Conservation (phyloP, 2,329 filamentous ascomycete species). For the Venturia oleaginea region DNA sequence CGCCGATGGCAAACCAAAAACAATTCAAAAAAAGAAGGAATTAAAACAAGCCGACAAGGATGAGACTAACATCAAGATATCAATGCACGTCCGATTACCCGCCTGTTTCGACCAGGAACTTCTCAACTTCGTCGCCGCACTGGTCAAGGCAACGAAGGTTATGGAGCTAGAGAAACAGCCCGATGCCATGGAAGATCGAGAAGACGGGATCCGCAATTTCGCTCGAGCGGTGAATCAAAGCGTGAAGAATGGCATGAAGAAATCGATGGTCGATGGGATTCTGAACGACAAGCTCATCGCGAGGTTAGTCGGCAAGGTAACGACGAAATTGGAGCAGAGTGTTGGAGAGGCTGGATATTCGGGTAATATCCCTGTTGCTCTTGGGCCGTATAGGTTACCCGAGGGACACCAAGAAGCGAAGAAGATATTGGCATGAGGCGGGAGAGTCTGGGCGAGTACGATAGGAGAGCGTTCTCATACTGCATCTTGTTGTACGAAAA, state of each 20-base stretch:
- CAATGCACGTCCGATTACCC: slow-evolving; percentile 41
- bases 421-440: background rate
- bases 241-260: slow-evolving; percentile 32
- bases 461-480: background rate
- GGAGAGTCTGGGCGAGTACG: background rate
- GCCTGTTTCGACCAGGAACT: slow-evolving; percentile 43
- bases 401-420: background rate
- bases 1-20: slow-evolving; percentile 36
- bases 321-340: slow-evolving; percentile 38
- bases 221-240: slow-evolving; percentile 20
- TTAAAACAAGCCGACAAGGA: slow-evolving; percentile 36
- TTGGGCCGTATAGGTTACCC: slow-evolving; percentile 27
- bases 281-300: slow-evolving; percentile 49
- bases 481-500: background rate
- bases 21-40: slow-evolving; percentile 31
- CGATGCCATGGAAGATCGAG: slow-evolving; percentile 26
- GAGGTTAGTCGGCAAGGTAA: slow-evolving; percentile 43
- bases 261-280: slow-evolving; percentile 24
- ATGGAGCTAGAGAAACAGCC: slow-evolving; percentile 43
- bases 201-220: slow-evolving; percentile 21
- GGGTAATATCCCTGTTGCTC: slow-evolving; percentile 36
- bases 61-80: slow-evolving; percentile 39
- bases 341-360: slow-evolving; percentile 44
- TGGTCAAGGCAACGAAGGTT: slow-evolving; percentile 49
- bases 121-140: slow-evolving; percentile 45